Evolutionary conservation across 2,329 filamentous ascomycete species (phyloP), one percentile per base, ranked within the genome.

Genomic region (Sarocladiaceae sp.): DNA sequence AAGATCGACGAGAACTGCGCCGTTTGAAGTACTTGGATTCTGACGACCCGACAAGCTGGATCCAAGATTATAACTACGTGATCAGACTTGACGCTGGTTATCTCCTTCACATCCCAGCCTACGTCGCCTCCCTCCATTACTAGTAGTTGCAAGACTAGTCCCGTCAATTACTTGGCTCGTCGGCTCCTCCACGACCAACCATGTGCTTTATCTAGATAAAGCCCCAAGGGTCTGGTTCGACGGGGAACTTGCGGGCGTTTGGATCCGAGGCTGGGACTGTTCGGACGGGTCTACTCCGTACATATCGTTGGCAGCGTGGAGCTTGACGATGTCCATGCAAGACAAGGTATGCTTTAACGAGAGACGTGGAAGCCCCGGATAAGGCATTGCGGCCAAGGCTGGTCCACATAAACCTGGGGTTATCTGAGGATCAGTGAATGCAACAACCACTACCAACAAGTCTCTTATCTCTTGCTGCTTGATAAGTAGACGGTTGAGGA

Each of bases 81-180:
- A 33, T 15, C 31, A 7, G 13, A 6, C 6, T 15, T 15, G 12
- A n/a, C 13, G n/a, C 13, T 33, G 31, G 31, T 15, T 33, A 33
- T 33, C n/a, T 32, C 44, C 16, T 27, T 27, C 21, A 7, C 6
- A 7, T 33, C 31, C 20, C 16, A 24, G 16, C 35, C 11, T 27
- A 16, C 18, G 24, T 47, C 27, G 7, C 16, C 42, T 24, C 46
- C 53, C 16, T 56, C 55, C 34, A 44, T 63, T n/a, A n/a, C n/a
- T n/a, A n/a, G n/a, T n/a, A n/a, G n/a, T n/a, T n/a, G n/a, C n/a
- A 35, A 19, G 7, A 35, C 33, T 35, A 35, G 16, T 35, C 33
- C n/a, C n/a, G n/a, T n/a, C n/a, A n/a, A n/a, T n/a, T n/a, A 6
- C 33, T 35, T 20, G 33, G 33, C 33, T 13, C n/a, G n/a, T n/a